Conservation (phyloP, 2,329 filamentous ascomycete genomes). For the Aspergillus sclerotialis region DNA sequence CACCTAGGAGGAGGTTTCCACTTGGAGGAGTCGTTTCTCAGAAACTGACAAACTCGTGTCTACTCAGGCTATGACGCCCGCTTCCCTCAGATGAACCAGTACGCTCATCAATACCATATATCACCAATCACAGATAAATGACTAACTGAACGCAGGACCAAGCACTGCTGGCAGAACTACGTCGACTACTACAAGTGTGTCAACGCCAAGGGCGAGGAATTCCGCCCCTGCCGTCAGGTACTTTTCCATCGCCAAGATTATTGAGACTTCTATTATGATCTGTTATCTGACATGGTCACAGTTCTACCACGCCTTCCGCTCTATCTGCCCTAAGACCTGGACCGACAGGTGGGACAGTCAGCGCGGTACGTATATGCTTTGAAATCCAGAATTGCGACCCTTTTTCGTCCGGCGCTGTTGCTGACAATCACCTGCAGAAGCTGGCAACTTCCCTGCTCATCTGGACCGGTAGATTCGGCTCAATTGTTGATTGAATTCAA, state of each 20-base stretch:
- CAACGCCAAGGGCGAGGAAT: constrained; percentile 96
- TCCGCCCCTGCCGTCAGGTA: constrained; percentile 95
- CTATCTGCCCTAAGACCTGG: constrained; percentile 94
- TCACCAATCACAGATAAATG: no score
- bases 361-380: constrained; percentile 60
- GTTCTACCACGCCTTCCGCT: constrained; percentile 96
- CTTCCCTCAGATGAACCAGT: constrained; percentile 89
- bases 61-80: constrained; percentile 88
- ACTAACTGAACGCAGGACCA: constrained; percentile 61
- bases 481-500: constrained; percentile 21
- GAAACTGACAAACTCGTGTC: constrained; percentile 26
- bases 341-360: constrained; percentile 94
- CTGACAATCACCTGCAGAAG: constrained; percentile 33
- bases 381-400: neutral
- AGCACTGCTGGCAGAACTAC: constrained; percentile 99
- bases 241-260: no score
- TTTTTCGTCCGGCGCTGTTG: neutral
- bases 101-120: no score
- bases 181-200: constrained; percentile 99
- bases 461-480: constrained; percentile 38
- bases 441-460: constrained; percentile 49
- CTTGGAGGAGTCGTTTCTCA: constrained; percentile 6
- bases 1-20: neutral
- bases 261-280: no score
- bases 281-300: constrained; percentile 32